phyloP scores from a whole-genome alignment of 2,329 filamentous ascomycete species.

The Rutstroemia sp. region DNA sequence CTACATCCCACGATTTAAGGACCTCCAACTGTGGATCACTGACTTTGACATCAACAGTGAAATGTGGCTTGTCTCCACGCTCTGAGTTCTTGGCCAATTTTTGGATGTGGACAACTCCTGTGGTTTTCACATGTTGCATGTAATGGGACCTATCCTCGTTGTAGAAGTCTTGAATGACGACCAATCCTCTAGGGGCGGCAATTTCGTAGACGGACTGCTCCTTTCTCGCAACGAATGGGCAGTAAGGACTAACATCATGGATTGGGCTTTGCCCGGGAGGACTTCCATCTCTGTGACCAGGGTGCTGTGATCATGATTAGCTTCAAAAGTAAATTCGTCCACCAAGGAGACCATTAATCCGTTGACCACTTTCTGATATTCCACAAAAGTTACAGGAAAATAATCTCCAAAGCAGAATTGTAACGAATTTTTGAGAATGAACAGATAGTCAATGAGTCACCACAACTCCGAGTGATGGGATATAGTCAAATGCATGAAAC shows the following conservation, averaged over 20 bases:
- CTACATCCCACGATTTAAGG: slow-evolving; percentile 17
- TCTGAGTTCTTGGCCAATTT: slow-evolving; percentile 16
- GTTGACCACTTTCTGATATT: no score
- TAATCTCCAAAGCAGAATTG: no score
- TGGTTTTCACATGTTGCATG: slow-evolving; percentile 13
- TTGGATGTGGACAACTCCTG: slow-evolving; percentile 23
- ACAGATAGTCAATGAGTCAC: no score
- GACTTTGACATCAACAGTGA: slow-evolving; percentile 21
- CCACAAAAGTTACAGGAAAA: no score
- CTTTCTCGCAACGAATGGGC: slow-evolving; percentile 14
- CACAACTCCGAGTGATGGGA: no score
- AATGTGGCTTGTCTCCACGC: slow-evolving; percentile 15
- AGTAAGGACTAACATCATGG: slow-evolving; percentile 17
- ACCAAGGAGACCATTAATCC: no score
- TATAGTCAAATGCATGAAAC: background rate
- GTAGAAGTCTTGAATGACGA: slow-evolving; percentile 19
- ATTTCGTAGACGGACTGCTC: slow-evolving; percentile 19
- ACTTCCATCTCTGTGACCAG: background rate
- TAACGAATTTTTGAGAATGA: no score
- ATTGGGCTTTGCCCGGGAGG: slow-evolving; percentile 3
- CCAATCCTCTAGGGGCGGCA: slow-evolving; percentile 15
- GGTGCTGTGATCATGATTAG: background rate
- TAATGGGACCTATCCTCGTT: slow-evolving; percentile 8
- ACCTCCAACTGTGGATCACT: slow-evolving; percentile 20
- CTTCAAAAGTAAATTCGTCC: background rate